These are phyloP conservation scores for Davidsoniella virescens DNA, from an alignment of 2,329 filamentous ascomycete genomes.

Conservation along the genomic window DNA sequence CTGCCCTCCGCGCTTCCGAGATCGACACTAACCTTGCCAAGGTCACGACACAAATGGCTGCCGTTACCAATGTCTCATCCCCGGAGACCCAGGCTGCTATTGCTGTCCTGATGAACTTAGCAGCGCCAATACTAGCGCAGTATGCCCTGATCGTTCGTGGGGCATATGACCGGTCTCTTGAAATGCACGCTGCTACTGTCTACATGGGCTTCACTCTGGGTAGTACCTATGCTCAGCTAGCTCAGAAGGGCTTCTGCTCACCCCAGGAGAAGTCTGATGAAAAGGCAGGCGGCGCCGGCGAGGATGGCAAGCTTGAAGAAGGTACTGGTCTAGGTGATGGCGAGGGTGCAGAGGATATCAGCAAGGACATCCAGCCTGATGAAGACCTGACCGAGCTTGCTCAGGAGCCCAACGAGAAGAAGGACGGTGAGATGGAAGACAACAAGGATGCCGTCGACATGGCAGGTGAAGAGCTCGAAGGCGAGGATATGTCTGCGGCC, in stretches of 20 bases:
- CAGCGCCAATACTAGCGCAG: slow-evolving; percentile 57
- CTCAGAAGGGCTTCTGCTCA: slow-evolving; percentile 77
- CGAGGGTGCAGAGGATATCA: slow-evolving; percentile 91
- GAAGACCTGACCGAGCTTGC: slow-evolving; percentile 87
- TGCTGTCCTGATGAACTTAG: slow-evolving; percentile 34
- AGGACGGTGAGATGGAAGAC: slow-evolving; percentile 52
- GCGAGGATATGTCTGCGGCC: slow-evolving; percentile 54
- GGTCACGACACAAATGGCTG: slow-evolving; percentile 19
- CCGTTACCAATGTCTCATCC: not conserved
- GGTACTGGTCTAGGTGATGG: slow-evolving; percentile 92
- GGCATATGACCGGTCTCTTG: slow-evolving; percentile 39
- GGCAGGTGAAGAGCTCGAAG: slow-evolving; percentile 83
- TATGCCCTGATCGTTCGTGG: slow-evolving; percentile 48
- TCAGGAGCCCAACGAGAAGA: slow-evolving; percentile 59
- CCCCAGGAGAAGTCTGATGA: slow-evolving; percentile 67
- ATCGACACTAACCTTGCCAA: slow-evolving; percentile 23
- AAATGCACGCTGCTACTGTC: slow-evolving; percentile 53
- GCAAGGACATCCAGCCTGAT: slow-evolving; percentile 86
- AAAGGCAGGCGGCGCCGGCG: slow-evolving; percentile 52
- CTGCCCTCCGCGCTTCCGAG: slow-evolving; percentile 9
- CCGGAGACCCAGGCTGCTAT: not conserved
- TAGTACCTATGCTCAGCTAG: slow-evolving; percentile 62
- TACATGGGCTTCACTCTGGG: slow-evolving; percentile 62
- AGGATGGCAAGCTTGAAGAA: slow-evolving; percentile 68
- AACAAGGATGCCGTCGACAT: slow-evolving; percentile 81